These are phyloP conservation scores for Exophiala alcalophila DNA, from an alignment of 2,329 filamentous ascomycete genomes.

Conservation along the genomic window DNA sequence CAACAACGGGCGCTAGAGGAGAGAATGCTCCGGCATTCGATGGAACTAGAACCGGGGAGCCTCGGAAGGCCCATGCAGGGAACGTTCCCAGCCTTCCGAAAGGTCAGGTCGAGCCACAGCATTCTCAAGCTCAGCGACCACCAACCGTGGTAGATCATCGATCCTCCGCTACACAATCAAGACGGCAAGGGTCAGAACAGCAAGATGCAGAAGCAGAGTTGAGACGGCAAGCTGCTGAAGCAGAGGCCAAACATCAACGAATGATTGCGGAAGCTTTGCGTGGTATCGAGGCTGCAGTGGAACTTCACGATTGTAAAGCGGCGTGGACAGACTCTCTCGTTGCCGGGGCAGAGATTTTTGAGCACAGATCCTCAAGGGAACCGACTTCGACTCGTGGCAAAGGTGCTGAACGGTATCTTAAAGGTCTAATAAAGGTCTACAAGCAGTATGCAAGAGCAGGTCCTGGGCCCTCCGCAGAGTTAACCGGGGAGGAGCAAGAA, in stretches of 20 bases:
- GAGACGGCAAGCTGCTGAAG: slow-evolving; percentile 16
- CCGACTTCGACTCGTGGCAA: slow-evolving; percentile 15
- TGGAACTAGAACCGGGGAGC: too few species aligned
- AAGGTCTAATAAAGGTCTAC: slow-evolving; percentile 7
- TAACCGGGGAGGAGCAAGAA: slow-evolving; percentile 1
- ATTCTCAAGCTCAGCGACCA: slow-evolving; percentile 5
- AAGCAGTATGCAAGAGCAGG: background rate
- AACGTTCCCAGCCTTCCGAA: too few species aligned
- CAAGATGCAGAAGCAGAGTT: slow-evolving; percentile 10
- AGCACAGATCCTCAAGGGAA: background rate
- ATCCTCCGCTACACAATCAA: slow-evolving; percentile 9
- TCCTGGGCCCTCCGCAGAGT: background rate
- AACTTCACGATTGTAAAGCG: slow-evolving; percentile 26
- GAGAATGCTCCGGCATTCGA: too few species aligned
- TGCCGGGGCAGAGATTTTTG: slow-evolving; percentile 15
- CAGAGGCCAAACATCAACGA: slow-evolving; percentile 11
- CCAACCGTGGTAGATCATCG: slow-evolving; percentile 16
- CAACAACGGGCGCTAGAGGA: too few species aligned
- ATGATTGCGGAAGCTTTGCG: slow-evolving; percentile 12
- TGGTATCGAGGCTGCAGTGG: slow-evolving; percentile 27
- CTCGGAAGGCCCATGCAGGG: too few species aligned
- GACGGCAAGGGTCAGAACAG: too few species aligned
- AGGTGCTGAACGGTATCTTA: slow-evolving; percentile 13
- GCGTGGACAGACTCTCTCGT: slow-evolving; percentile 30
- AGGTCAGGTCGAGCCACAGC: slow-evolving; percentile 11